These are phyloP conservation scores for Leishmania lainsoni DNA, from an alignment of 208 protist genomes.

Conservation along the genomic window DNA sequence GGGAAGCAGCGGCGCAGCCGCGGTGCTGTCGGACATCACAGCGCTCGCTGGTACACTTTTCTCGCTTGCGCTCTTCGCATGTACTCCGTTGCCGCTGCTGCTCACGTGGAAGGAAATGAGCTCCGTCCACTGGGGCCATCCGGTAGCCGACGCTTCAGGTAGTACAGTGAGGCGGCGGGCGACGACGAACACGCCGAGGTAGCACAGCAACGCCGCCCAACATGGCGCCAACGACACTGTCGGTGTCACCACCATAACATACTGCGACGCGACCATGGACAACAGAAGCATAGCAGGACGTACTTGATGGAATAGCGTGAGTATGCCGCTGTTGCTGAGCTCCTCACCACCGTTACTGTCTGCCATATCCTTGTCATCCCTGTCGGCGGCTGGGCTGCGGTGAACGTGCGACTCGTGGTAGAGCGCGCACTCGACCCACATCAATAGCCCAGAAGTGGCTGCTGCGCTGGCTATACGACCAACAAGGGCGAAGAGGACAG, in stretches of 20 bases:
- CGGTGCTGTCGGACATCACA: neutral
- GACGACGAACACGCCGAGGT: neutral
- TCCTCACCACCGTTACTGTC: neutral
- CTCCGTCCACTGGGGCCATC: neutral
- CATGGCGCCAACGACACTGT: conserved; percentile 9
- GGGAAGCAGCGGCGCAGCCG: neutral
- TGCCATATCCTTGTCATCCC: neutral
- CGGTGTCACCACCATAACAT: conserved; percentile 9
- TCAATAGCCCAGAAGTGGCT: conserved; percentile 12
- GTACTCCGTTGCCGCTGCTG: neutral
- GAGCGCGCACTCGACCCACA: conserved; percentile 22
- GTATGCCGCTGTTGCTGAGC: neutral
- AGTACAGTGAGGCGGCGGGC: neutral
- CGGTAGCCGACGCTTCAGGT: neutral
- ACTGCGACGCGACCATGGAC: conserved; percentile 7
- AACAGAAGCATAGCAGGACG: conserved; percentile 13
- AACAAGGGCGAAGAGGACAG: neutral
- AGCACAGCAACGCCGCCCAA: conserved; percentile 14
- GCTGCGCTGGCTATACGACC: conserved; percentile 11
- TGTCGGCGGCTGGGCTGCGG: neutral
- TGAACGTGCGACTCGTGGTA: conserved; percentile 6
- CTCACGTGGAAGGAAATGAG: no score
- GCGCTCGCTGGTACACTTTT: no score
- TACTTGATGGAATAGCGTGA: conserved; percentile 16
- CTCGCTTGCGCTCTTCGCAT: neutral